phyloP scores from a whole-genome alignment of 495 filamentous ascomycete genomes.

The Trichodelitschia bisporula region DNA sequence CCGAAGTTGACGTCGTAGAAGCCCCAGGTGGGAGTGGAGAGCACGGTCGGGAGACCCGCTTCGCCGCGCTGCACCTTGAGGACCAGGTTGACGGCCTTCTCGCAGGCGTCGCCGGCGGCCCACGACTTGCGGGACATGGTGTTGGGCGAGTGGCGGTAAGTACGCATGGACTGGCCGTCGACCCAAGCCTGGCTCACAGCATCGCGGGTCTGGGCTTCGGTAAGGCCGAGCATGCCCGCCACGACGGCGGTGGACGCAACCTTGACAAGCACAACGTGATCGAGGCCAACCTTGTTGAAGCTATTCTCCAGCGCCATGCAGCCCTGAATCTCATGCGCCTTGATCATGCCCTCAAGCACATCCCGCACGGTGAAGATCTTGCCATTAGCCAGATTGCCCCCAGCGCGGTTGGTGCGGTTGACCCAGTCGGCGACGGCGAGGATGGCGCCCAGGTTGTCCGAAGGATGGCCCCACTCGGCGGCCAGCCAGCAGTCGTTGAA shows the following conservation, averaged over 20 bases:
- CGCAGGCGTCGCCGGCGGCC: constrained; percentile 94
- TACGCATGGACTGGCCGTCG: constrained; percentile 85
- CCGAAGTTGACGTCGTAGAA: constrained; percentile 98
- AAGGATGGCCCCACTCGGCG: constrained; percentile 95
- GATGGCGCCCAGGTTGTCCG: constrained; percentile 90
- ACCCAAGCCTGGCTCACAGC: constrained; percentile 94
- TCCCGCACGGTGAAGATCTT: constrained; percentile 71
- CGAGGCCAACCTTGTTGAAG: constrained; percentile 91
- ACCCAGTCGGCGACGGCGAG: constrained; percentile 94
- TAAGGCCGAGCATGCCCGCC: constrained; percentile 76
- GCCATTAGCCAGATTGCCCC: constrained; percentile 63
- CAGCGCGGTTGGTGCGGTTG: constrained; percentile 80
- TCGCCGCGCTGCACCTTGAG: constrained; percentile 87
- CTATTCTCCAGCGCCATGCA: constrained; percentile 92
- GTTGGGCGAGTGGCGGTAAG: constrained; percentile 91
- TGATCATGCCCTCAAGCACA: constrained; percentile 95
- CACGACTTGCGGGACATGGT: constrained; percentile 99
- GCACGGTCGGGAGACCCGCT: constrained; percentile 70
- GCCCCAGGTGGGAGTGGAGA: constrained; percentile 85
- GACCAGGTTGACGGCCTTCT: constrained; percentile 82
- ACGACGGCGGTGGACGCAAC: constrained; percentile 88
- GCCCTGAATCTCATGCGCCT: constrained; percentile 97
- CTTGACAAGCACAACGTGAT: constrained; percentile 96
- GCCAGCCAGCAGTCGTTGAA: constrained; percentile 99
- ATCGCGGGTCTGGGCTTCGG: constrained; percentile 75